Evolutionary conservation across 2,329 filamentous ascomycete genomes (phyloP).

Genomic region (Didymella pomorum): DNA sequence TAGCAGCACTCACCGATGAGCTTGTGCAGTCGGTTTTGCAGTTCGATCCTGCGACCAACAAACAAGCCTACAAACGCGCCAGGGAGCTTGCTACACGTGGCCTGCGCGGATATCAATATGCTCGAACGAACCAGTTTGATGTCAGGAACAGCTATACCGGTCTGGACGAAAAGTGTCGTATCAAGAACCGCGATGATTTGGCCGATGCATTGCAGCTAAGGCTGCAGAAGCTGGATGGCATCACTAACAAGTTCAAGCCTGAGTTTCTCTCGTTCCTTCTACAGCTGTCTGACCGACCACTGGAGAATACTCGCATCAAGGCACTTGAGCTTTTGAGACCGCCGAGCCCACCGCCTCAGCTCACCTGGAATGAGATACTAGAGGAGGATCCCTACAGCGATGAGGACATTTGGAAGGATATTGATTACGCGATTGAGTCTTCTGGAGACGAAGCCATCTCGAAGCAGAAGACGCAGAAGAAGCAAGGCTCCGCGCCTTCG

Average conservation of each 20-base stretch:
- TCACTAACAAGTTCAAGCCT: constrained; percentile 72
- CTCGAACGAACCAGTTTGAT: constrained; percentile 60
- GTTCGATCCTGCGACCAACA: constrained; percentile 49
- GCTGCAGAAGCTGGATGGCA: constrained; percentile 65
- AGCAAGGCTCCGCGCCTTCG: constrained; percentile 36
- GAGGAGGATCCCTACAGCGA: constrained; percentile 77
- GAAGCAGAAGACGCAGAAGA: constrained; percentile 27
- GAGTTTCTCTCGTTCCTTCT: constrained; percentile 82
- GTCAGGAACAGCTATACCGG: constrained; percentile 53
- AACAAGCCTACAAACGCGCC: constrained; percentile 47
- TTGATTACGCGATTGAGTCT: constrained; percentile 70
- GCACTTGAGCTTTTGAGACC: constrained; percentile 66
- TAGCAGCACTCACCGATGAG: constrained; percentile 72
- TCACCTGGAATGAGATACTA: constrained; percentile 83
- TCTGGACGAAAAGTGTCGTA: constrained; percentile 84
- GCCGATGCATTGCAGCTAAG: constrained; percentile 72
- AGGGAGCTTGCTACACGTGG: constrained; percentile 52
- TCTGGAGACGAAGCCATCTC: constrained; percentile 66
- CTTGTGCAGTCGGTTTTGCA: constrained; percentile 71
- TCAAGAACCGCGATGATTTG: constrained; percentile 80
- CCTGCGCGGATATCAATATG: constrained; percentile 53
- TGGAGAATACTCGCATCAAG: constrained; percentile 71
- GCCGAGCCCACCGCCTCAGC: constrained; percentile 55
- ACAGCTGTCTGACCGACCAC: constrained; percentile 81
- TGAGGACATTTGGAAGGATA: constrained; percentile 73